Evolutionary conservation across 2,329 filamentous ascomycete genomes (phyloP).

Genomic region (Colletotrichum spaethianum): DNA sequence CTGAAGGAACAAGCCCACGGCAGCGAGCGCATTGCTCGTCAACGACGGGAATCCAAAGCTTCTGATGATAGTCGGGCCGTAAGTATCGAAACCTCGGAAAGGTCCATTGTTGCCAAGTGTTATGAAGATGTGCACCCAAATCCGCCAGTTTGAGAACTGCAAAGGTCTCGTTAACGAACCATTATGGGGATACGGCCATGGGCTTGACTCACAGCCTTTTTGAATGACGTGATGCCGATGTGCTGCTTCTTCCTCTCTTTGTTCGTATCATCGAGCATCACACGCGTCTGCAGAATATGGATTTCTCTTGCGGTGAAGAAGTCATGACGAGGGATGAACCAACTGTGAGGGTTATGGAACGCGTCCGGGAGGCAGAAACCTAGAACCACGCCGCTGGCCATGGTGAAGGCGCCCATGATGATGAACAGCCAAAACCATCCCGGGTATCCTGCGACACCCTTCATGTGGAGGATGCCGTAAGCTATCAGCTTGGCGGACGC

Average conservation of each 20-base stretch:
- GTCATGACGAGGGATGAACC: constrained; percentile 53
- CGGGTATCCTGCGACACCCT: constrained; percentile 59
- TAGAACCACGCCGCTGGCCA: constrained; percentile 58
- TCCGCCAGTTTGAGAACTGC: constrained; percentile 64
- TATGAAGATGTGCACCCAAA: constrained; percentile 67
- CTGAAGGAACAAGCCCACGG: constrained; percentile 67
- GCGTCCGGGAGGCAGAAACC: constrained; percentile 61
- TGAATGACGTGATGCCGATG: constrained; percentile 61
- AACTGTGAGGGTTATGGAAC: constrained; percentile 58
- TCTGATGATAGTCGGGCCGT: constrained; percentile 67
- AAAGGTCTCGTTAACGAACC: background rate
- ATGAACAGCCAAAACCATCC: constrained; percentile 73
- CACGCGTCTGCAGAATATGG: constrained; percentile 58
- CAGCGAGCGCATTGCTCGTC: constrained; percentile 66
- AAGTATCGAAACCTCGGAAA: constrained; percentile 64
- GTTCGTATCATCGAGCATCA: constrained; percentile 59
- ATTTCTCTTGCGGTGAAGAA: constrained; percentile 57
- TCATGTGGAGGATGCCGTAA: constrained; percentile 64
- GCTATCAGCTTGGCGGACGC: constrained; percentile 59
- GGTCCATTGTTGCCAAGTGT: constrained; percentile 65
- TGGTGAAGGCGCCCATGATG: constrained; percentile 67
- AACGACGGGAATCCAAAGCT: constrained; percentile 66
- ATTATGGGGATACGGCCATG: too few species aligned
- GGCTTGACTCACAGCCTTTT: constrained; percentile 54
- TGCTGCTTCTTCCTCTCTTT: constrained; percentile 64